phyloP scores from a whole-genome alignment of 176 grass and related monocot genomes.

The Carex pumila region DNA sequence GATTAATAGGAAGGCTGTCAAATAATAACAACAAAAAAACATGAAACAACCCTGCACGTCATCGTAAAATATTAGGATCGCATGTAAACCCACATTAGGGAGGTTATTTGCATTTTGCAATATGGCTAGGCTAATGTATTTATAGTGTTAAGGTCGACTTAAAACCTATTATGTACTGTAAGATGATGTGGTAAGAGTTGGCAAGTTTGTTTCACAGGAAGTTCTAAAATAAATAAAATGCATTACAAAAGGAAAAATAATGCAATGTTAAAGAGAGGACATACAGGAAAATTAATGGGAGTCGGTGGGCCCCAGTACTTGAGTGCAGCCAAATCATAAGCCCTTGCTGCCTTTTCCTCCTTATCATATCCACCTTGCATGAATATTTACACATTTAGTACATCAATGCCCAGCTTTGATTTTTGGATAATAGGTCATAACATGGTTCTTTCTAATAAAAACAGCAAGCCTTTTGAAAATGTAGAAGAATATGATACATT shows the following conservation, averaged over 20 bases:
- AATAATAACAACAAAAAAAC: not conserved
- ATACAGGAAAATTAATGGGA: conserved; percentile 86
- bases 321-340: conserved; percentile 87
- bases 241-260: not conserved
- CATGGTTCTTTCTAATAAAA: not conserved
- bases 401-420: not conserved
- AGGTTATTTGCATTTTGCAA: not conserved
- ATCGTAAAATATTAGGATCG: not conserved
- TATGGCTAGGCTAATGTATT: not conserved
- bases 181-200: not conserved
- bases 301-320: conserved; percentile 87
- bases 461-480: not conserved
- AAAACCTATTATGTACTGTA: not conserved
- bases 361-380: conserved; percentile 73
- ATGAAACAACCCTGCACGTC: not conserved
- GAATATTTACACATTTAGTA: conserved; percentile 1
- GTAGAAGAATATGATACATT: not conserved
- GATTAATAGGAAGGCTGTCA: too few species aligned
- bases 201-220: not conserved
- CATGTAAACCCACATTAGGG: not conserved
- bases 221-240: not conserved
- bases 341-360: conserved; percentile 89
- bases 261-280: not conserved
- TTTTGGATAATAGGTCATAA: not conserved
- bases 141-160: not conserved